These are phyloP conservation scores for Neonectria hederae DNA, from an alignment of 2,329 filamentous ascomycete species.

Conservation along the genomic window DNA sequence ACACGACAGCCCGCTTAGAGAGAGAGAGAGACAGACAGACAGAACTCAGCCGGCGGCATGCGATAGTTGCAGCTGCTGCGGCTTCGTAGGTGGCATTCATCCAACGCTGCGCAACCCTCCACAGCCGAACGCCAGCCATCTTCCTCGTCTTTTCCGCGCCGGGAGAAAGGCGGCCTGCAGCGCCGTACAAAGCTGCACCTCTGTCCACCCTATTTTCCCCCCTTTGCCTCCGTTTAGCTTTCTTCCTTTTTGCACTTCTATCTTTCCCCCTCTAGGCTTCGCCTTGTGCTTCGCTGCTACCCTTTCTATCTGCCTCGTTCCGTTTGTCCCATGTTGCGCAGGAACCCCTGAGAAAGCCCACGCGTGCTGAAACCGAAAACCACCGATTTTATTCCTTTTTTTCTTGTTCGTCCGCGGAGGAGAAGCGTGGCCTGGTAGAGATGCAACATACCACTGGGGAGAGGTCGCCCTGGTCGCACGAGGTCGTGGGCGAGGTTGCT, in stretches of 20 bases:
- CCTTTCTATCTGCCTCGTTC: slow-evolving; percentile 7
- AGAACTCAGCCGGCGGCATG: no score
- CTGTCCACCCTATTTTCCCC: neutral
- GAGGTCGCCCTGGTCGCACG: slow-evolving; percentile 17
- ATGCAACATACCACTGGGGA: slow-evolving; percentile 1
- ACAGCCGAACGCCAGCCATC: neutral
- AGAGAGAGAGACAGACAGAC: no score
- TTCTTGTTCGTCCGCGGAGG: slow-evolving; percentile 3
- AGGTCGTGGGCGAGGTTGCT: slow-evolving; percentile 4
- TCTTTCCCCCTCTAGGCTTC: neutral
- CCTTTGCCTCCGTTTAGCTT: neutral
- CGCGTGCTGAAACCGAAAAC: slow-evolving; percentile 29
- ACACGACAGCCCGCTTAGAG: neutral
- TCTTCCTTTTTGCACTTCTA: neutral
- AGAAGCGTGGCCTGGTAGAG: slow-evolving; percentile 16
- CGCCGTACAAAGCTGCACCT: slow-evolving; percentile 7
- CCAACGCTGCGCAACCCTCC: slow-evolving; percentile 9
- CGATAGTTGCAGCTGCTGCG: neutral
- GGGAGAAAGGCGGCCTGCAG: neutral
- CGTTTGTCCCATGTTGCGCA: slow-evolving; percentile 14
- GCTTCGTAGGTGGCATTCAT: neutral
- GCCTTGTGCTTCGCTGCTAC: slow-evolving; percentile 1
- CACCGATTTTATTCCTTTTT: neutral
- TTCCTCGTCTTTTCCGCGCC: neutral
- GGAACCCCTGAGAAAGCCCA: slow-evolving; percentile 21